Base-by-base conservation (phyloP, 345 rosid genomes). In the Hibiscus tridactylites region DNA sequence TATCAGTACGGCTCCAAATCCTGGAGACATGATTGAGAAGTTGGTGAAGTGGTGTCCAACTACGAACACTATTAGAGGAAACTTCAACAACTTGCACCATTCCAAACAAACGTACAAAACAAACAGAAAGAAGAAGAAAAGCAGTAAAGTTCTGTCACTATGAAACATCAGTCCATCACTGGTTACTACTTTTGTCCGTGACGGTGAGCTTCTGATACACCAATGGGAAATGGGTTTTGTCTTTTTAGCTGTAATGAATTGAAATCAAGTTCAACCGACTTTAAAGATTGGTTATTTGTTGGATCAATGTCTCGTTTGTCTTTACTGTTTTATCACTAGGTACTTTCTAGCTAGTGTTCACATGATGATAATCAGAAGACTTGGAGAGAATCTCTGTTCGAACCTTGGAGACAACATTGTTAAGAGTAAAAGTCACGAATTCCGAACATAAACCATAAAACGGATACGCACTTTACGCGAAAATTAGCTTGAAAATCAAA, bases 61-160 rank as follows among this genome's bases (percentile, higher is more conserved):
- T 5, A 28, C 26, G n/a, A 46, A 33, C 53, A 4, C 58, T 49
- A 28, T 15, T 67, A 15, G 56, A 67, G 42, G 71, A 67, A 67
- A 67, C 15, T 8, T 28, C 13, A 67, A 67, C 71, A 26, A 67
- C 71, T 28, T 49, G 4, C 6, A 66, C 24, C 28, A 49, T 28
- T 8, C 24, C 58, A 65, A 65, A 21, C 69, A 12, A 65, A 42
- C 28, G 39, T 46, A n/a, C 57, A 26, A 66, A 66, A 66, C 70
- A 66, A 28, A 11, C 39, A 67, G 24, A 26, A 15, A 67, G 42
- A 28, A 47, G 46, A 42, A 44, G 35, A 65, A 65, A 46, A 16
- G 35, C n/a, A 65, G 35, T 17, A 46, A 65, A 65, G 3, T 46
- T 65, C 9, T 1, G 54, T 12, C 35, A 65, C 54, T 52, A 52